Percentiles rank a stretch among this genome's conserved stretches.
These are phyloP conservation scores for Vigna radiata DNA, from an alignment of 306 rosid species.

Conservation along the genomic window DNA sequence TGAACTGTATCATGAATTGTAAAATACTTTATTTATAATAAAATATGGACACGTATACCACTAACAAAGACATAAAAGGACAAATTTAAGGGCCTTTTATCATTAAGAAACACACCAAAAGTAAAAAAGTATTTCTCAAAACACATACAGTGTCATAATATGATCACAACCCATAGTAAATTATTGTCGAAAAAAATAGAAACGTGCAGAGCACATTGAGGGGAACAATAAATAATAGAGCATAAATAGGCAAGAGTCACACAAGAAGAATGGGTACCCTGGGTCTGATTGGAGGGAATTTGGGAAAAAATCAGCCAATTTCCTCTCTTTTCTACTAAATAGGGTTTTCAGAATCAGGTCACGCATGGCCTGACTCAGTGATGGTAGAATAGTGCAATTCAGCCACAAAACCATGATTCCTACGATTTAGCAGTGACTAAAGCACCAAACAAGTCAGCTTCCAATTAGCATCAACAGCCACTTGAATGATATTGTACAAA, in stretches of 20 bases:
- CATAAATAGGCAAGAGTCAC: not conserved
- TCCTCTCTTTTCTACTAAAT: not conserved
- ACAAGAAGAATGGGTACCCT: not conserved
- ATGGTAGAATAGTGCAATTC: not conserved
- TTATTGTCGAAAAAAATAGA: not conserved
- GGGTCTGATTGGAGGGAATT: not conserved
- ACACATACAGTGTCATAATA: not conserved
- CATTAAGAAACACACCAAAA: not conserved
- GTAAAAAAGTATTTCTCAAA: not conserved
- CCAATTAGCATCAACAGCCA: not conserved
- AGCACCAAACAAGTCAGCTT: constrained; percentile 1
- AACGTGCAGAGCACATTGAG: not conserved
- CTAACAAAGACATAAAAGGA: not conserved
- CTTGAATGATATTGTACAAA: not conserved
- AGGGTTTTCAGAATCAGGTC: not conserved
- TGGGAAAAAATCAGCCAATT: not conserved
- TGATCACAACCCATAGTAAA: not conserved
- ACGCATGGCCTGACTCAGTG: not conserved
- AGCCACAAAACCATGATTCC: not conserved
- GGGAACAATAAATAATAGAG: not conserved
- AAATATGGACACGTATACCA: not conserved
- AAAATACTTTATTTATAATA: not conserved
- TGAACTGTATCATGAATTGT: not conserved
- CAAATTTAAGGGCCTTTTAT: not conserved
- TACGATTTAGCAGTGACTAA: not conserved